Percentiles rank a stretch among this genome's conserved stretches.
Evolutionary conservation across 495 filamentous ascomycete species (phyloP).

Genomic region (Penicillium chermesinum): DNA sequence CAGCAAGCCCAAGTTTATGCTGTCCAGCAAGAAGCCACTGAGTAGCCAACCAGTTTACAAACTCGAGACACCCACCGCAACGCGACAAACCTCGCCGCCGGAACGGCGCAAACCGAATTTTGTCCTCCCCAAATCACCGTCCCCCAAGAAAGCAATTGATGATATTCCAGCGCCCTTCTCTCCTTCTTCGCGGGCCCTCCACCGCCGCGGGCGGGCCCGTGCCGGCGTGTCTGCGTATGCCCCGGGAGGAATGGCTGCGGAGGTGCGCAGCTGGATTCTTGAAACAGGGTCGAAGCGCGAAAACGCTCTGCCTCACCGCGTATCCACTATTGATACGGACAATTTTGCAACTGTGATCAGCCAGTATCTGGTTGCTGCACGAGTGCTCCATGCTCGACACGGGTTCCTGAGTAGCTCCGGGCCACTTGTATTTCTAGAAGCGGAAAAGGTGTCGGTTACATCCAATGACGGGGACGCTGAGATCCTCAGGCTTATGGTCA

Average conservation of each 20-base stretch:
- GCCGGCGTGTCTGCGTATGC: constrained; percentile 22
- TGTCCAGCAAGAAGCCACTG: constrained; percentile 17
- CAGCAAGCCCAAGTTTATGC: constrained; percentile 25
- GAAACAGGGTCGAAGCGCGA: constrained; percentile 37
- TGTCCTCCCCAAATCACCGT: constrained; percentile 38
- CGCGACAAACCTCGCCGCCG: constrained; percentile 12
- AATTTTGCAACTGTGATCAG: background rate
- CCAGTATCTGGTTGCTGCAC: constrained; percentile 21
- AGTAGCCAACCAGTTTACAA: constrained; percentile 16
- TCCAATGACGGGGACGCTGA: background rate
- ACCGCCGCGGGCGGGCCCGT: constrained; percentile 28
- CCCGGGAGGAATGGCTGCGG: constrained; percentile 40
- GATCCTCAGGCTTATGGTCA: constrained; percentile 24
- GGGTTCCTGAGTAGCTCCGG: constrained; percentile 25
- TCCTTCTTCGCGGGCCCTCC: constrained; percentile 32
- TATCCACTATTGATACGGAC: background rate
- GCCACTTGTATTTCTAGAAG: constrained; percentile 27
- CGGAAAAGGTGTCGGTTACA: background rate
- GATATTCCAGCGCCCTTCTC: constrained; percentile 39
- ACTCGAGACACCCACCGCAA: constrained; percentile 12
- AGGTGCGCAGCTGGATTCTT: constrained; percentile 41
- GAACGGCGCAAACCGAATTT: constrained; percentile 33
- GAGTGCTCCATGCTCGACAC: constrained; percentile 17
- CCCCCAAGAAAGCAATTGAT: constrained; percentile 21
- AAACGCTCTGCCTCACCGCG: background rate